Conservation (phyloP, 495 filamentous ascomycete genomes). For the Usnea hakonensis region DNA sequence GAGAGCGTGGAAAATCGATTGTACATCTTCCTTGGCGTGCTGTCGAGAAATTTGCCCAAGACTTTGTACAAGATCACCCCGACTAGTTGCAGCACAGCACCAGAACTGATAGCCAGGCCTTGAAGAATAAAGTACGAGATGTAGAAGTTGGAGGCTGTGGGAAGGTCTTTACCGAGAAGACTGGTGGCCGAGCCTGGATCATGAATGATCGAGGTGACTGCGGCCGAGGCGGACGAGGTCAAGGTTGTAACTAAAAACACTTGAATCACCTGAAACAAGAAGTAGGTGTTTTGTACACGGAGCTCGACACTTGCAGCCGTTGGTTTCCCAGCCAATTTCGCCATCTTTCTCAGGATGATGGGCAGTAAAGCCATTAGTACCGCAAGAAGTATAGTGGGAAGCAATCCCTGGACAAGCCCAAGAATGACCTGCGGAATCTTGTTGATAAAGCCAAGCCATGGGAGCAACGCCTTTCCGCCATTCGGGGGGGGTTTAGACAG, state of each 20-base stretch:
- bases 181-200: slow-evolving; percentile 52
- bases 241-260: slow-evolving; percentile 87
- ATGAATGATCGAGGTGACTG: slow-evolving; percentile 52
- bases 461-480: slow-evolving; percentile 15
- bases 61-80: slow-evolving; percentile 72
- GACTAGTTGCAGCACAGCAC: slow-evolving; percentile 65
- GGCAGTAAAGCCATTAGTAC: slow-evolving; percentile 87
- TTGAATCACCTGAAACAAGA: slow-evolving; percentile 90
- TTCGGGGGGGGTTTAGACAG: slow-evolving; percentile 33
- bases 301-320: slow-evolving; percentile 73
- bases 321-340: slow-evolving; percentile 71
- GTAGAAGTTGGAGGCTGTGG: slow-evolving; percentile 85
- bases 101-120: slow-evolving; percentile 73
- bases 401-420: slow-evolving; percentile 77
- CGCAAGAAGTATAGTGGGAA: slow-evolving; percentile 72
- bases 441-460: slow-evolving; percentile 65
- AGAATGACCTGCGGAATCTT: slow-evolving; percentile 61
- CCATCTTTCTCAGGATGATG: slow-evolving; percentile 71
- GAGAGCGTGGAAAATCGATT: slow-evolving; percentile 56
- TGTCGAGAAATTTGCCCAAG: slow-evolving; percentile 64
- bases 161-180: slow-evolving; percentile 68
- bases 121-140: slow-evolving; percentile 92
- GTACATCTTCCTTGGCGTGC: slow-evolving; percentile 70
- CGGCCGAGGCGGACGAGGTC: slow-evolving; percentile 54
- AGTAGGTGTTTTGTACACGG: slow-evolving; percentile 85